These are phyloP conservation scores for Pseudogymnoascus sp. DNA, from an alignment of 2,329 filamentous ascomycete genomes.

Conservation along the genomic window DNA sequence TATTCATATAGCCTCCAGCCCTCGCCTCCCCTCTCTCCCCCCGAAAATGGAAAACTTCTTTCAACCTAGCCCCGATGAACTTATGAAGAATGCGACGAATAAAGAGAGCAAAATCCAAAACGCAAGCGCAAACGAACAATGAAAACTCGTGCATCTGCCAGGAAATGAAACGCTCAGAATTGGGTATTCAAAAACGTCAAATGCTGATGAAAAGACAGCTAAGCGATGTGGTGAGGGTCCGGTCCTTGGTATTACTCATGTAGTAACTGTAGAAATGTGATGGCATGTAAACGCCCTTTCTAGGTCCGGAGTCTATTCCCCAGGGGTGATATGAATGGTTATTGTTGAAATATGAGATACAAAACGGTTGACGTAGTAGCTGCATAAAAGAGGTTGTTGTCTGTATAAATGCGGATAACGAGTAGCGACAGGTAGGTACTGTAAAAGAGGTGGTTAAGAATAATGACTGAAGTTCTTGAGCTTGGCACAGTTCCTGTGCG, in stretches of 20 bases:
- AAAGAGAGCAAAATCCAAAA: neutral
- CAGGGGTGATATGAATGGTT: neutral
- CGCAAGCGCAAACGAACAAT: neutral
- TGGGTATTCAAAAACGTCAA: constrained; percentile 5
- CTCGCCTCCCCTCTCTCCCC: neutral
- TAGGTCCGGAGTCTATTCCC: neutral
- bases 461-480: neutral
- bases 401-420: neutral
- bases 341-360: neutral
- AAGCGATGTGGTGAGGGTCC: neutral
- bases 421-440: neutral
- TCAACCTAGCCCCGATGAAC: neutral
- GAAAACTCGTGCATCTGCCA: neutral
- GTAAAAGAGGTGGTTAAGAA: neutral
- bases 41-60: neutral
- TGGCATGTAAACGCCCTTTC: neutral
- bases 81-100: neutral
- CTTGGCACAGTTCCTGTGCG: neutral
- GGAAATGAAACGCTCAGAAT: neutral
- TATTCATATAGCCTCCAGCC: neutral
- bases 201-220: neutral
- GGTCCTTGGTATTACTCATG: neutral
- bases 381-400: neutral
- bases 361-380: neutral
- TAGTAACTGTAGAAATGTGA: neutral